These are phyloP conservation scores for Dioscorea zingiberensis DNA, from an alignment of 106 monocot species.

Conservation along the genomic window DNA sequence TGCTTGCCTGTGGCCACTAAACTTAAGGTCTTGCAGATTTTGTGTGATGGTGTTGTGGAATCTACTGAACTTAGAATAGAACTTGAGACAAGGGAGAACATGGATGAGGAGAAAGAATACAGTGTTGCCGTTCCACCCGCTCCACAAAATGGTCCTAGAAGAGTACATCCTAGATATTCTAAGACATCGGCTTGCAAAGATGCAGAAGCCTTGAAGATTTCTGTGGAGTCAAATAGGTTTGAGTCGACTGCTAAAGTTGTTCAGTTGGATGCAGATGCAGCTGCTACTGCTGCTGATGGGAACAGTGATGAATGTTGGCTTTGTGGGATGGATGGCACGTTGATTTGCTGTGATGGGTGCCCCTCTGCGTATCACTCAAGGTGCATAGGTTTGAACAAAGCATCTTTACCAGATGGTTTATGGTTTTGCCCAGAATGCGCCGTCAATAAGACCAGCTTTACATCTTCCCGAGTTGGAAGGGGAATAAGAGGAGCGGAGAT, in stretches of 20 bases:
- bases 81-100: slow-evolving; percentile 38
- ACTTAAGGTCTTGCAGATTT: slow-evolving; percentile 60
- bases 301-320: slow-evolving; percentile 90
- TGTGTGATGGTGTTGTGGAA: slow-evolving; percentile 59
- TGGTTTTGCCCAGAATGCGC: slow-evolving; percentile 90
- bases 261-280: slow-evolving; percentile 3
- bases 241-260: not conserved
- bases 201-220: slow-evolving; percentile 13
- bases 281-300: slow-evolving; percentile 32
- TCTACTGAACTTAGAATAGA: slow-evolving; percentile 57
- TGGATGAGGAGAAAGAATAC: slow-evolving; percentile 46
- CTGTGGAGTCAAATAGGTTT: slow-evolving; percentile 5
- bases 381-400: slow-evolving; percentile 85
- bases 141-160: slow-evolving; percentile 21
- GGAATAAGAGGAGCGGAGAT: slow-evolving; percentile 63
- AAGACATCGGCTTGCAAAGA: slow-evolving; percentile 32
- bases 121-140: slow-evolving; percentile 1
- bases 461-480: slow-evolving; percentile 44
- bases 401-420: slow-evolving; percentile 56
- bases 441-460: slow-evolving; percentile 31
- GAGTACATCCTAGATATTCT: slow-evolving; percentile 23
- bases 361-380: slow-evolving; percentile 89
- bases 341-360: slow-evolving; percentile 91
- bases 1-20: slow-evolving; percentile 43
- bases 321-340: slow-evolving; percentile 88